phyloP scores from a whole-genome alignment of 768 basidiomycete genomes.

The Imleria badia region DNA sequence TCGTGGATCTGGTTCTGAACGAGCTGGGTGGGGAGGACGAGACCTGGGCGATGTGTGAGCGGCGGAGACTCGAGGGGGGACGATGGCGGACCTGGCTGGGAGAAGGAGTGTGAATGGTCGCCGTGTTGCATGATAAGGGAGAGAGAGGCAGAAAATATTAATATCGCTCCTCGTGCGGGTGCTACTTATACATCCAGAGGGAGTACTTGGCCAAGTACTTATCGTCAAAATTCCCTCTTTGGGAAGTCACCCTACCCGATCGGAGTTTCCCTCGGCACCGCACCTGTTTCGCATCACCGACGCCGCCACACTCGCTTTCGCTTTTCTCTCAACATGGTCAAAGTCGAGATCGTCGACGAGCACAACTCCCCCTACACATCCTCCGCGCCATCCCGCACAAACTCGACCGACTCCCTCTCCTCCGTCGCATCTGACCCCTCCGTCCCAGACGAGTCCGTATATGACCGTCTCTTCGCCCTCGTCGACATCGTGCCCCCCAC shows the following conservation, averaged over 20 bases:
- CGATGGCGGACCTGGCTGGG: slow-evolving; percentile 29
- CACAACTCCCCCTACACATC: slow-evolving; percentile 77
- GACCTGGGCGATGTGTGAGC: slow-evolving; percentile 39
- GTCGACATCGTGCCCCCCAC: slow-evolving; percentile 94
- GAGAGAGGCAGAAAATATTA: slow-evolving; percentile 25
- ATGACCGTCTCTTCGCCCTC: slow-evolving; percentile 87
- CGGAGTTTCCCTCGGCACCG: slow-evolving; percentile 36
- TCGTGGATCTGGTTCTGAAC: slow-evolving; percentile 84
- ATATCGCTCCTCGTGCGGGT: slow-evolving; percentile 10
- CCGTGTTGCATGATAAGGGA: slow-evolving; percentile 33
- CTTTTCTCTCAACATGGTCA: slow-evolving; percentile 68
- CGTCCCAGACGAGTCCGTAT: slow-evolving; percentile 74
- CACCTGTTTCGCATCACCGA: slow-evolving; percentile 18
- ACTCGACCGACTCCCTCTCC: slow-evolving; percentile 69
- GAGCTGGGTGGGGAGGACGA: slow-evolving; percentile 60
- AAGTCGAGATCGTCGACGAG: slow-evolving; percentile 85
- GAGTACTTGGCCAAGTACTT: slow-evolving; percentile 27
- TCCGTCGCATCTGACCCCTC: slow-evolving; percentile 73
- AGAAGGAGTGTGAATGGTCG: slow-evolving; percentile 32
- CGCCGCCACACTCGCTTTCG: slow-evolving; percentile 10
- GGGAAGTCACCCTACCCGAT: slow-evolving; percentile 3
- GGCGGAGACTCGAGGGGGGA: not conserved
- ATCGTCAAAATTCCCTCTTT: slow-evolving; percentile 12
- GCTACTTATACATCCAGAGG: slow-evolving; percentile 27
- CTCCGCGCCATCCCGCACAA: slow-evolving; percentile 69